A percentile compares a stretch with the other conserved stretches of the same genome.
Evolutionary conservation across 1,139 yeast genomes (phyloP).

Genomic region (Candida tetrigidarum): DNA sequence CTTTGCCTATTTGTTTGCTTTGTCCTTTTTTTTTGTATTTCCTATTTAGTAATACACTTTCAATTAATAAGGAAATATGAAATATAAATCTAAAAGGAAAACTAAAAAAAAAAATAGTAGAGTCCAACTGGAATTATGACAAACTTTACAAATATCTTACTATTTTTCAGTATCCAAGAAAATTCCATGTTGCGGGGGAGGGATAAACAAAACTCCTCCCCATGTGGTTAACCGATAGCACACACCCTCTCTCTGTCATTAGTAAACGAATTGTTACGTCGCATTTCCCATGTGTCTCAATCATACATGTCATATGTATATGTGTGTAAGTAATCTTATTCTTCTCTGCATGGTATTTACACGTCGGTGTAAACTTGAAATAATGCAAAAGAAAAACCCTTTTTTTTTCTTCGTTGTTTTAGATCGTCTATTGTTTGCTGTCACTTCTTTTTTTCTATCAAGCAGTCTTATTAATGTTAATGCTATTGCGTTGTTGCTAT

Average conservation of each 20-base stretch:
- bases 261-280: not conserved
- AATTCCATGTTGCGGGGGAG: not conserved
- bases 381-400: not conserved
- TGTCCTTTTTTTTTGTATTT: no score
- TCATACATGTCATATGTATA: no score
- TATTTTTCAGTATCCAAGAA: not conserved
- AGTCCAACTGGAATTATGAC: not conserved
- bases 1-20: no score
- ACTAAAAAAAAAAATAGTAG: not conserved
- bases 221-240: no score
- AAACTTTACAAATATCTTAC: slow-evolving; percentile 1
- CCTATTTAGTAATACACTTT: no score
- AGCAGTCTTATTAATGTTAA: no score
- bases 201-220: not conserved
- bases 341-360: not conserved
- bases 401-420: no score
- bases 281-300: not conserved
- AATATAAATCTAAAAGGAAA: no score
- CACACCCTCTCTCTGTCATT: not conserved
- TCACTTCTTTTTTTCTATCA: not conserved
- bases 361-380: not conserved
- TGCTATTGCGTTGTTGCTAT: no score
- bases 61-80: no score
- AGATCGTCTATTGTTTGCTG: not conserved
- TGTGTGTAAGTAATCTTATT: no score